Conservation (phyloP, 331 rosid species). For the Prunus yedoensis region DNA sequence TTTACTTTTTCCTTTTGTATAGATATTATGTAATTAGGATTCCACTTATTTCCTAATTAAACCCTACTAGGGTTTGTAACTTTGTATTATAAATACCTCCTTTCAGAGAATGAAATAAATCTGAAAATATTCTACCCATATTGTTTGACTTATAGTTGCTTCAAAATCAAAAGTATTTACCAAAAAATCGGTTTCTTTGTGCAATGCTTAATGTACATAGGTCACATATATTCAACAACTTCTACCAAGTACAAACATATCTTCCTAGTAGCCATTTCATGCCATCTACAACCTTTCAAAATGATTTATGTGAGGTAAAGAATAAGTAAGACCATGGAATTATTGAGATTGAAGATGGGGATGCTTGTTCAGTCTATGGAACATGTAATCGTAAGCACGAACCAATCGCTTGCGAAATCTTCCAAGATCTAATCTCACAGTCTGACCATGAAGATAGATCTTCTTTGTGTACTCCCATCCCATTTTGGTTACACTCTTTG, state of each 20-base stretch:
- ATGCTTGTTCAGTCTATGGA: slow-evolving; percentile 28
- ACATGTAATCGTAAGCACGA: slow-evolving; percentile 19
- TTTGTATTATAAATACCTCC: too few species aligned
- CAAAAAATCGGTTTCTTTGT: slow-evolving; percentile 14
- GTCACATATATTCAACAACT: slow-evolving; percentile 7
- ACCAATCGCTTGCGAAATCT: slow-evolving; percentile 64
- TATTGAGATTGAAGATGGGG: slow-evolving; percentile 32
- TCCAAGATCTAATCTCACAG: slow-evolving; percentile 54
- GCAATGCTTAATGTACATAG: slow-evolving; percentile 28
- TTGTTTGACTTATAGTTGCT: neutral
- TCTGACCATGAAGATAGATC: slow-evolving; percentile 86
- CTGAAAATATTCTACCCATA: too few species aligned
- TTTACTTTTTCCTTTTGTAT: too few species aligned
- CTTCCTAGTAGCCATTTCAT: slow-evolving; percentile 10
- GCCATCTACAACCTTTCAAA: slow-evolving; percentile 23
- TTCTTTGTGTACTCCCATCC: slow-evolving; percentile 93
- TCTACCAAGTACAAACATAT: slow-evolving; percentile 23
- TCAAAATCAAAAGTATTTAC: slow-evolving; percentile 21
- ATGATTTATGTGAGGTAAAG: slow-evolving; percentile 10
- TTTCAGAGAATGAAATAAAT: too few species aligned
- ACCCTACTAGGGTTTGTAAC: too few species aligned
- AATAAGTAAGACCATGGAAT: slow-evolving; percentile 17
- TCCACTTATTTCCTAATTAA: too few species aligned
- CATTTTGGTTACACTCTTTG: slow-evolving; percentile 52
- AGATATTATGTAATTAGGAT: too few species aligned